Conservation (phyloP, 2,329 filamentous ascomycete genomes). For the Cryphonectria japonica region DNA sequence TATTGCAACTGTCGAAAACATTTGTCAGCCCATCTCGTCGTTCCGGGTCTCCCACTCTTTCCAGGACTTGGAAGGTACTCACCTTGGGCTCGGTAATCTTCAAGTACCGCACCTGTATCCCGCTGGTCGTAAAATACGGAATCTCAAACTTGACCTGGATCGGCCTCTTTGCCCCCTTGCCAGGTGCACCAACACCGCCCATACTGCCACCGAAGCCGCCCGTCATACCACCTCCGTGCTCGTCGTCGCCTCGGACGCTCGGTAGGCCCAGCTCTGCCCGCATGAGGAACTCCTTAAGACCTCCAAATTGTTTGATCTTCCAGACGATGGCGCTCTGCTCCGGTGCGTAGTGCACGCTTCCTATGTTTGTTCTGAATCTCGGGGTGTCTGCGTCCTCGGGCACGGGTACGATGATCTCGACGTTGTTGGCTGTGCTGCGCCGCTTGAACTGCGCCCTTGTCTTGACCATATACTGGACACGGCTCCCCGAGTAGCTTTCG, state of each 20-base stretch:
- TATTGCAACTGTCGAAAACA: slow-evolving; percentile 78
- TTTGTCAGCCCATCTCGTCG: slow-evolving; percentile 9
- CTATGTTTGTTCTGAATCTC: slow-evolving; percentile 95
- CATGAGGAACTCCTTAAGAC: slow-evolving; percentile 99
- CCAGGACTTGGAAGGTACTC: slow-evolving; percentile 38
- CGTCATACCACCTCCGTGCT: slow-evolving; percentile 96
- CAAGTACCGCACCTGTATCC: slow-evolving; percentile 96
- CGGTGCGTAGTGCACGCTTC: slow-evolving; percentile 94
- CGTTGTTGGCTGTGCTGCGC: slow-evolving; percentile 96
- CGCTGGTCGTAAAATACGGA: slow-evolving; percentile 99
- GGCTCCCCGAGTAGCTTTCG: slow-evolving; percentile 90
- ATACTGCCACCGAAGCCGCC: slow-evolving; percentile 96
- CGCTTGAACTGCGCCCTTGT: slow-evolving; percentile 98
- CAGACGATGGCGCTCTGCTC: slow-evolving; percentile 98
- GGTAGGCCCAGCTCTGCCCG: slow-evolving; percentile 92
- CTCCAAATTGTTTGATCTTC: slow-evolving; percentile 99
- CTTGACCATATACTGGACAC: slow-evolving; percentile 99
- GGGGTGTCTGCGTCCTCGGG: slow-evolving; percentile 96
- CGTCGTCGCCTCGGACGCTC: slow-evolving; percentile 92
- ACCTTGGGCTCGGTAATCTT: slow-evolving; percentile 99
- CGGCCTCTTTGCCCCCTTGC: slow-evolving; percentile 87
- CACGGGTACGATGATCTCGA: slow-evolving; percentile 96
- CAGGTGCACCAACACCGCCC: slow-evolving; percentile 78
- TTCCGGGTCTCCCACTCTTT: slow-evolving; percentile 22
- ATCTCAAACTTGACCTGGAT: slow-evolving; percentile 99